Conservation (phyloP, 257 asterid genomes). For the Jacaranda copaia region DNA sequence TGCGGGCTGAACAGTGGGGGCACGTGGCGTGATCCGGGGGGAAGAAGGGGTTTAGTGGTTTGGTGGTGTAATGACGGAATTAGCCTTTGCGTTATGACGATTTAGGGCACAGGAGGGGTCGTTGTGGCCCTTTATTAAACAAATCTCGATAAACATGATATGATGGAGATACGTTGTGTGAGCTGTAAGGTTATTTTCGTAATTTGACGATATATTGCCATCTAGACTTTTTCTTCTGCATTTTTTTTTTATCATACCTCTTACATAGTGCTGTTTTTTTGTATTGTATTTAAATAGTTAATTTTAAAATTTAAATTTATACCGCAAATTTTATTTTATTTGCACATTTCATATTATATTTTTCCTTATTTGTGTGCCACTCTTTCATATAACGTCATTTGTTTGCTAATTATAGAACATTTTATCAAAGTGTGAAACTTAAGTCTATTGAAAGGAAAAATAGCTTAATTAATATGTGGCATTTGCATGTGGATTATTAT, state of each 20-base stretch:
- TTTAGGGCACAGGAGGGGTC: conserved; percentile 48
- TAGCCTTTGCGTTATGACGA: conserved; percentile 61
- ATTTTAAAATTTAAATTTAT: too few relatives aligned
- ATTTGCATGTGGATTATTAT: too few relatives aligned
- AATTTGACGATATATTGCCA: background rate
- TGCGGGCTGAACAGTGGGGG: conserved; percentile 17
- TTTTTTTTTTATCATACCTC: background rate
- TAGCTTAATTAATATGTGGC: too few relatives aligned
- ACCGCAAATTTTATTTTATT: too few relatives aligned
- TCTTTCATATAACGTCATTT: too few relatives aligned
- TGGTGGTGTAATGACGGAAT: conserved; percentile 50
- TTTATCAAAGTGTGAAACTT: too few relatives aligned
- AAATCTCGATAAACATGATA: conserved; percentile 44
- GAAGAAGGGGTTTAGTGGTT: conserved; percentile 33
- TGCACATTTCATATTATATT: too few relatives aligned
- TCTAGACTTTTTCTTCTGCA: background rate
- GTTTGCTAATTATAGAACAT: too few relatives aligned
- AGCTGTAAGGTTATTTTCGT: conserved; percentile 44
- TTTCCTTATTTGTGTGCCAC: too few relatives aligned
- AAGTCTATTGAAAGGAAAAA: too few relatives aligned
- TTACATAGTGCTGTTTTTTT: too few relatives aligned
- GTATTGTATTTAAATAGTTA: too few relatives aligned
- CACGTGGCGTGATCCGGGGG: conserved; percentile 49
- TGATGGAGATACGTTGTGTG: conserved; percentile 45
- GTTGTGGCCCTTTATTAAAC: conserved; percentile 58